These are phyloP conservation scores for Neurospora sublineolata DNA, from an alignment of 495 filamentous ascomycete genomes.

Conservation along the genomic window DNA sequence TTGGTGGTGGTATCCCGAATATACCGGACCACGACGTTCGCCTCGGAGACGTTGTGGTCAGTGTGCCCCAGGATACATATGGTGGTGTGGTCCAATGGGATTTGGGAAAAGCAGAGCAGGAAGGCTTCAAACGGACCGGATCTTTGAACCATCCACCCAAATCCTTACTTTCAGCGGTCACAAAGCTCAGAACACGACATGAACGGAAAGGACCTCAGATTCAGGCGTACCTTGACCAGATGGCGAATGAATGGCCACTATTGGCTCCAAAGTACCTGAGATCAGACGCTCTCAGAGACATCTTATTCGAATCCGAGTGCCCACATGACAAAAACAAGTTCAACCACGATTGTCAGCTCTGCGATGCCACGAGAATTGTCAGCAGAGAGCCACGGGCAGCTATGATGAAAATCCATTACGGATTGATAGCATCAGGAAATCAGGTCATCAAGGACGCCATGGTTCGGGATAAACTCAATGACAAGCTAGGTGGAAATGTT, in stretches of 20 bases:
- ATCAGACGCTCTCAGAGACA: not conserved
- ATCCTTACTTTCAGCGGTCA: not conserved
- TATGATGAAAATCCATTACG: slow-evolving; percentile 7
- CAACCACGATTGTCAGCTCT: not conserved
- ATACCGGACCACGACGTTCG: not conserved
- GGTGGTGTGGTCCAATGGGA: not conserved
- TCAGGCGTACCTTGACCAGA: not conserved
- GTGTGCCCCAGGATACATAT: not conserved
- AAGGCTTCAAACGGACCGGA: not conserved
- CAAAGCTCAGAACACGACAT: not conserved
- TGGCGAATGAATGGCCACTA: not conserved
- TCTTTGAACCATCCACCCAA: not conserved
- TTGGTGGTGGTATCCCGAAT: slow-evolving; percentile 13
- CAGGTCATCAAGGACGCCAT: slow-evolving; percentile 10
- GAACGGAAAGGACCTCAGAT: not conserved
- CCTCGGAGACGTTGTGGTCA: not conserved
- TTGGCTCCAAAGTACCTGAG: not conserved
- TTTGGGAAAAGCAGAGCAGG: not conserved
- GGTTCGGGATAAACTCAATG: slow-evolving; percentile 1
- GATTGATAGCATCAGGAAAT: slow-evolving; percentile 19
- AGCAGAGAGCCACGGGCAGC: not conserved
- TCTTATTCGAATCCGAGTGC: not conserved
- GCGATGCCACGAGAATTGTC: too few relatives aligned
- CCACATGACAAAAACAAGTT: not conserved
- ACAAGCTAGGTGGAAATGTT: not conserved